These are phyloP conservation scores for Phytopythium montanum DNA, from an alignment of 352 stramenopile genomes.

Conservation along the genomic window DNA sequence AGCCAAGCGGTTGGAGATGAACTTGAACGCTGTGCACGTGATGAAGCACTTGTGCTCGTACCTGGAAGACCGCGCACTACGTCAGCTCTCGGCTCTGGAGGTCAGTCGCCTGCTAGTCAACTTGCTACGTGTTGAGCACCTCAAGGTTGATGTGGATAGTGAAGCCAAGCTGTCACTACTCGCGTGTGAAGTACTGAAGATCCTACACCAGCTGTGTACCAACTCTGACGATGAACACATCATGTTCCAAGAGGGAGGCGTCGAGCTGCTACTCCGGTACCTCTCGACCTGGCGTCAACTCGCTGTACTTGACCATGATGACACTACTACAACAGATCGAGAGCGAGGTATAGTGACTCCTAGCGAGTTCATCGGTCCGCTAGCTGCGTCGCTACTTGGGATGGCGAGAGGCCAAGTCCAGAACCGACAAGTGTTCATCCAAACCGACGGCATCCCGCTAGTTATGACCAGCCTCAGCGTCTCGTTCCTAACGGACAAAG, in stretches of 20 bases:
- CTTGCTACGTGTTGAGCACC: constrained; percentile 25
- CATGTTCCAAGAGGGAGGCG: constrained; percentile 34
- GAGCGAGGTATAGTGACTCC: background rate
- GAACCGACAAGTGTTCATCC: constrained; percentile 25
- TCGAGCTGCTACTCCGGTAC: constrained; percentile 36
- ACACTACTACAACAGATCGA: background rate
- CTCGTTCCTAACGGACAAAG: constrained; percentile 13
- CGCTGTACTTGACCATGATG: background rate
- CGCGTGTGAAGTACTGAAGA: constrained; percentile 27
- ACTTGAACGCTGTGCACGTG: constrained; percentile 15
- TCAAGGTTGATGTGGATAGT: constrained; percentile 1
- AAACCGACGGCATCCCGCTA: constrained; percentile 32
- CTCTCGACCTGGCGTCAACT: constrained; percentile 22
- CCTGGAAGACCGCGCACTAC: constrained; percentile 29
- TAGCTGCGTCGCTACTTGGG: constrained; percentile 9
- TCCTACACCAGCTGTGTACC: constrained; percentile 36
- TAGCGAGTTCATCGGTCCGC: constrained; percentile 12
- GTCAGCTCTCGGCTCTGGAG: constrained; percentile 35
- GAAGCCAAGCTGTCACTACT: constrained; percentile 10
- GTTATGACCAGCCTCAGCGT: constrained; percentile 29
- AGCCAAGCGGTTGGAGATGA: constrained; percentile 12
- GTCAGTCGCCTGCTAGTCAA: constrained; percentile 32
- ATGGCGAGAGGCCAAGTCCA: constrained; percentile 11
- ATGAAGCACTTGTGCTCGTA: constrained; percentile 26
- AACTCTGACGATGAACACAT: constrained; percentile 35